phyloP scores from a whole-genome alignment of 306 rosid genomes.

The Cyclanthera cordifolia region DNA sequence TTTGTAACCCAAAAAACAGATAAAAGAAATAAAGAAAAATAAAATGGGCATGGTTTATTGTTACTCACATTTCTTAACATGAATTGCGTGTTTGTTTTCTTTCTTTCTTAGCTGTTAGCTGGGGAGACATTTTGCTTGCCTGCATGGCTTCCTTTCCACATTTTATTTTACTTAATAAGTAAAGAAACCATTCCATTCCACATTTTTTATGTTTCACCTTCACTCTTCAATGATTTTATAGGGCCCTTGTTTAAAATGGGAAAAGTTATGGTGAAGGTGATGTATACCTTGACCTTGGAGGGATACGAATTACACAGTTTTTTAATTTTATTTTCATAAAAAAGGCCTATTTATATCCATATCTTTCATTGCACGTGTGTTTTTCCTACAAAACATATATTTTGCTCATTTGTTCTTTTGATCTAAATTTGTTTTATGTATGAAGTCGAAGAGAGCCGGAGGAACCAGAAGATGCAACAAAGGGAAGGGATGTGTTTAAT shows the following conservation, averaged over 20 bases:
- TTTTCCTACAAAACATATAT: neutral
- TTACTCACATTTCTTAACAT: neutral
- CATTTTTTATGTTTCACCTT: neutral
- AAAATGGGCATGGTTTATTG: too few species aligned
- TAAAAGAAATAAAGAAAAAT: too few species aligned
- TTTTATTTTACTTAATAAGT: neutral
- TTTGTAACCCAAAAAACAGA: too few species aligned
- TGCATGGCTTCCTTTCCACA: neutral
- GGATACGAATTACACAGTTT: neutral
- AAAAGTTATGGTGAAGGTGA: neutral
- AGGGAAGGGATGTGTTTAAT: constrained; percentile 95
- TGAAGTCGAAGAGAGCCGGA: constrained; percentile 92
- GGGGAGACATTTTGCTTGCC: neutral
- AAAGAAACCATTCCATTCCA: neutral
- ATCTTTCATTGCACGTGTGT: neutral
- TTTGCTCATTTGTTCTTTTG: neutral
- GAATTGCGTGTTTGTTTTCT: neutral
- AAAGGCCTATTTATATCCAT: neutral
- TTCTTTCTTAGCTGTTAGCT: neutral
- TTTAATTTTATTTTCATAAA: neutral
- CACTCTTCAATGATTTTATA: neutral
- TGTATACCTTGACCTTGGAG: neutral
- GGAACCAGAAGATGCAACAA: constrained; percentile 98
- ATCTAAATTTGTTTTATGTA: constrained; percentile 19
- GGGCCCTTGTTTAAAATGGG: neutral